Evolutionary conservation across 2,329 filamentous ascomycete species (phyloP), one percentile per base, ranked within the genome.

Genomic region (Chaetomium strumarium): DNA sequence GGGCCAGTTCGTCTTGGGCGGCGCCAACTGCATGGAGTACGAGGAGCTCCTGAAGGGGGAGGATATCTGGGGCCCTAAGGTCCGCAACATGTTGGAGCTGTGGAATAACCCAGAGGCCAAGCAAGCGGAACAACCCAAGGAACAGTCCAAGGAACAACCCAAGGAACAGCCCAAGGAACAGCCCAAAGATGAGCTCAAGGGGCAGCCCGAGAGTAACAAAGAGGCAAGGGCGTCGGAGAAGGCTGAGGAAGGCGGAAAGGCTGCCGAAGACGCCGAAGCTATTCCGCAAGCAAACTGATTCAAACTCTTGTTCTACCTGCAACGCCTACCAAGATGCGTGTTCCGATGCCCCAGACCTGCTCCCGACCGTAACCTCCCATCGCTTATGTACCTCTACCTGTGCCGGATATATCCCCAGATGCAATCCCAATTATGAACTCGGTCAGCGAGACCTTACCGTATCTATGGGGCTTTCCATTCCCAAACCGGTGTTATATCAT

Each of bases 41-140:
- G 75, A 81, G 11, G 89, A 95, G 58, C 71, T 96, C 4, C 77
- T 77, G 52, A 80, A 84, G 59, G 90, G 88, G 1, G 89, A 95
- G 67, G 78, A 83, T 0, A 81, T 88, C 9, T 97, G 92, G 91
- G 88, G 80, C 0, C 87, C 89, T 0, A 80, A 90, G 67, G 76
- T 97, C 1, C 67, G 78, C 61, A 66, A 67, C 14, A 76, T 84
- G 65, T 68, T 90, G 50, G 48, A 57, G 8, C 51, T 64, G 37
- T 70, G 67, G 67, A 63, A 59, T 36, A 56, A 56, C 50, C 56
- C 62, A 31, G 52, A 55, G 29, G 36, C 37, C 7, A 53, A 59
- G 49, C 51, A 54, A 34, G 55, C 51, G 39, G 56, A 55, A 41
- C 47, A 51, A 37, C 47, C 59, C 53, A 20, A 13, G 39, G 56